A percentile compares a stretch with the other conserved stretches of the same genome.
phyloP scores from a whole-genome alignment of 2,329 filamentous ascomycete species.

The Xylariomycetidae sp. region DNA sequence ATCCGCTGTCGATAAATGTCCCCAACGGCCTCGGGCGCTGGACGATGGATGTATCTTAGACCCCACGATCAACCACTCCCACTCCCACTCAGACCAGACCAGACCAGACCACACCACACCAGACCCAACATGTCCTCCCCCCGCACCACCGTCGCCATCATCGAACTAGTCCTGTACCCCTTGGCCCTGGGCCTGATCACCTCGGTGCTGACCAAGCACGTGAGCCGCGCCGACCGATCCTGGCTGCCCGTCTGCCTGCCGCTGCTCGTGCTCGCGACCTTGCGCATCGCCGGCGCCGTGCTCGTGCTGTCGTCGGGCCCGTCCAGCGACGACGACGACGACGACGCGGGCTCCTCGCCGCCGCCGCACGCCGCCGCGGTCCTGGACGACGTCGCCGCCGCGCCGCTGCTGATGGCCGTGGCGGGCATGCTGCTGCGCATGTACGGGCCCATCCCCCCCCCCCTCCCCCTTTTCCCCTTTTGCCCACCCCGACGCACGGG shows the following conservation, averaged over 20 bases:
- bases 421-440: not conserved
- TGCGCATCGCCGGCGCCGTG: not conserved
- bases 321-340: too few relatives aligned
- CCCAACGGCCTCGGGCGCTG: too few relatives aligned
- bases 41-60: too few relatives aligned
- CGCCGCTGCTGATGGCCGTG: not conserved
- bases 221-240: not conserved
- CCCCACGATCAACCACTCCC: too few relatives aligned
- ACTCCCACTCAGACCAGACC: too few relatives aligned
- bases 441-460: not conserved
- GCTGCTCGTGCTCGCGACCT: not conserved
- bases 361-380: not conserved
- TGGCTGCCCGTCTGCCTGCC: not conserved
- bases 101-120: too few relatives aligned
- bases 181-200: not conserved
- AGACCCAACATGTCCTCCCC: not conserved
- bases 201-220: not conserved
- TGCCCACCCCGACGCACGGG: too few relatives aligned
- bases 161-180: conserved; percentile 2
- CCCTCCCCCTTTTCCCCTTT: too few relatives aligned
- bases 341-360: not conserved
- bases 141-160: not conserved
- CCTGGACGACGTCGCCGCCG: conserved; percentile 1
- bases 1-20: too few relatives aligned
- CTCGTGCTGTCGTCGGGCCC: not conserved